Base-by-base conservation (phyloP, 257 asterid genomes). In the Solanum lignicaule region DNA sequence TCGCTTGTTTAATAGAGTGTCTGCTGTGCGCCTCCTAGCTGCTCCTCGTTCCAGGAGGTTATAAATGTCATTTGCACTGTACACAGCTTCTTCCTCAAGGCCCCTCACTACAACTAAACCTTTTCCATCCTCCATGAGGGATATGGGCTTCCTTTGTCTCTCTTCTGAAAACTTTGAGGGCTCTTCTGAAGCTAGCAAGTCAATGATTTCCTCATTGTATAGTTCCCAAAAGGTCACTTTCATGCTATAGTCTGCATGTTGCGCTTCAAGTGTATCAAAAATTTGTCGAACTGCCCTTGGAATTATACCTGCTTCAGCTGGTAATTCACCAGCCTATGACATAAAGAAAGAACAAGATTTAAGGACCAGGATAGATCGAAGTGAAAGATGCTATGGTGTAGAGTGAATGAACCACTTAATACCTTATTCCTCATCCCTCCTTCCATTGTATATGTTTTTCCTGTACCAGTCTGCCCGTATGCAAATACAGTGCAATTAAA, bases 221-320 rank as follows among this genome's bases (percentile, higher is more conserved):
- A 95, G 95, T 83, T 95, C 98, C 88, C 94, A 90, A 90, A 95
- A 95, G 16, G 98, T 94, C 81, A 94, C 98, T 91, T 95, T 95
- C 95, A 95, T 92, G 86, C 92, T 93, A 85, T 94, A 94, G 90
- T 94, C 98, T 73, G 95, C 96, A 87, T 92, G 93, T 87, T 95
- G 96, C 20, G 92, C 96, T 87, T 95, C 98, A 52, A 95, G 96
- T 16, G 97, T 92, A 83, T 94, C 97, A 69, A 95, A 95, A n/a
- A 94, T 93, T 89, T 95, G 98, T 43, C 93, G 93, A 88, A 95
- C 96, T 25, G 98, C 98, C 89, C 98, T 91, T 62, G 98, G 98
- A 87, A 95, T 95, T 62, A 95, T 94, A 62, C 98, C 97, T 85
- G 98, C 95, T 89, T 94, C 97, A 87, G 87, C 94, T 60, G 98